phyloP scores from a whole-genome alignment of 2,329 filamentous ascomycete genomes.

The Colletotrichum orbiculare region DNA sequence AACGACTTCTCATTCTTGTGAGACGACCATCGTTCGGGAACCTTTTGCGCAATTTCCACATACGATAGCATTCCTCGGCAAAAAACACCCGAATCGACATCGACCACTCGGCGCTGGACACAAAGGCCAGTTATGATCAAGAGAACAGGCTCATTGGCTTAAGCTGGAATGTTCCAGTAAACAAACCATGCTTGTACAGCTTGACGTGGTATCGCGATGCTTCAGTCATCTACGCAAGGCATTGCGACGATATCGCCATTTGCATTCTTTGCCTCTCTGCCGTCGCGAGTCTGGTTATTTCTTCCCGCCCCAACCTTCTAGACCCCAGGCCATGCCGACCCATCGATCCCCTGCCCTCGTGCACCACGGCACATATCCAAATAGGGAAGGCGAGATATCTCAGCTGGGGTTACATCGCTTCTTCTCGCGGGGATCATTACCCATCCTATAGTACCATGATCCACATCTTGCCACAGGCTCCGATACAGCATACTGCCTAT shows the following conservation, averaged over 20 bases:
- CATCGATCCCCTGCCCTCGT: slow-evolving; percentile 6
- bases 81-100: too few relatives aligned
- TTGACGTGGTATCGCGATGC: neutral
- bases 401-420: slow-evolving; percentile 23
- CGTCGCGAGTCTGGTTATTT: too few relatives aligned
- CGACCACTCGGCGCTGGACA: too few relatives aligned
- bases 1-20: too few relatives aligned
- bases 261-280: neutral
- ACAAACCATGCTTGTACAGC: neutral
- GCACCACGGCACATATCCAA: slow-evolving; percentile 17
- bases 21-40: too few relatives aligned
- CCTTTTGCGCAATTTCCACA: too few relatives aligned
- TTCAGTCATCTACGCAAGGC: slow-evolving; percentile 4
- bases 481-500: too few relatives aligned
- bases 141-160: too few relatives aligned
- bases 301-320: neutral
- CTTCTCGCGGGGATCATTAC: slow-evolving; percentile 15
- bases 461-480: neutral
- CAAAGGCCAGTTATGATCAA: too few relatives aligned
- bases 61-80: too few relatives aligned
- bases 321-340: neutral
- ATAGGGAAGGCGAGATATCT: slow-evolving; percentile 31
- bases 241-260: slow-evolving; percentile 4
- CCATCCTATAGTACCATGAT: neutral
- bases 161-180: too few relatives aligned